phyloP scores from a whole-genome alignment of 306 rosid genomes.

The Ceratonia siliqua region DNA sequence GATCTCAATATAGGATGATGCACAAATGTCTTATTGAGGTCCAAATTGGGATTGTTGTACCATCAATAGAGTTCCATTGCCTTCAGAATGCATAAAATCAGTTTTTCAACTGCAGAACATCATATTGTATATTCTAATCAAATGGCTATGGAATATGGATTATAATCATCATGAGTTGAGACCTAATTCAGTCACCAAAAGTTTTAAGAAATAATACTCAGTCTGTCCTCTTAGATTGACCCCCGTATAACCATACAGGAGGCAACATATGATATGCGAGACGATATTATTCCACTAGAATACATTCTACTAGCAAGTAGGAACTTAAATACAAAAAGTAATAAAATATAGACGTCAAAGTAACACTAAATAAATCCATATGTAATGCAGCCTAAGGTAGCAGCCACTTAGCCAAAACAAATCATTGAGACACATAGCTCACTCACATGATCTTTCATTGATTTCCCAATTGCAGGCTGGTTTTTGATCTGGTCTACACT shows the following conservation, averaged over 20 bases:
- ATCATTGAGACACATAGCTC: conserved; percentile 1
- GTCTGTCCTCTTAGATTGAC: conserved; percentile 13
- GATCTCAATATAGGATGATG: background rate
- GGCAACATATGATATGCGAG: background rate
- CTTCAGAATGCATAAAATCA: conserved; percentile 5
- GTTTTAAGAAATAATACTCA: background rate
- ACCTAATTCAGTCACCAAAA: background rate
- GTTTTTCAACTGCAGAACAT: background rate
- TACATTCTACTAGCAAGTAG: background rate
- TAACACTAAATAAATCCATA: conserved; percentile 12
- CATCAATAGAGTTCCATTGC: background rate
- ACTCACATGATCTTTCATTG: conserved; percentile 91
- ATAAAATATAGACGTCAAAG: conserved; percentile 8
- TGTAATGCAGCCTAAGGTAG: conserved; percentile 10
- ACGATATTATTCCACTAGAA: background rate
- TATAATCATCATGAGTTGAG: background rate
- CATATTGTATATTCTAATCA: conserved; percentile 11
- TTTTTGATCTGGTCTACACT: conserved; percentile 68
- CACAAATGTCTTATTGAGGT: background rate
- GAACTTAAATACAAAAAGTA: background rate
- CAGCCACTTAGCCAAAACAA: conserved; percentile 3
- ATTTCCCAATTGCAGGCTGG: conserved; percentile 85
- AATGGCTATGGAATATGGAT: background rate
- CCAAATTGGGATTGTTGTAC: background rate
- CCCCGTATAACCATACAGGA: background rate